A percentile compares a stretch with the other conserved stretches of the same genome.
Evolutionary conservation across 1,284 basidiomycete species (phyloP).

Genomic region (Porogramme epimiltina): DNA sequence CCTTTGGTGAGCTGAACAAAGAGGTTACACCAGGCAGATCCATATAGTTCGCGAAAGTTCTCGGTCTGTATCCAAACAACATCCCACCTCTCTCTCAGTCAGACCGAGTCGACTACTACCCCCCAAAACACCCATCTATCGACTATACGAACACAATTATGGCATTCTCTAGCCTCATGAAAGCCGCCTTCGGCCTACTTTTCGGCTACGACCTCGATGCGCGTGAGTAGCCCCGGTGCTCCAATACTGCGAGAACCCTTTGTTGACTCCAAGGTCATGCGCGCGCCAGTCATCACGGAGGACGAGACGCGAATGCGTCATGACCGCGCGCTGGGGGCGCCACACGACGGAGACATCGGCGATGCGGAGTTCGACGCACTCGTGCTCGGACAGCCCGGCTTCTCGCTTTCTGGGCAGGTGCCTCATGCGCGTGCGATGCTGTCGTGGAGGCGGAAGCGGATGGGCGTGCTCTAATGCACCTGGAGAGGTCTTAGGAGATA

Average conservation of each 20-base stretch:
- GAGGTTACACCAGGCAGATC: too few species aligned
- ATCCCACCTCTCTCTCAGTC: too few species aligned
- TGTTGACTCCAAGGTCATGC: background rate
- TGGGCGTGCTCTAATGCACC: too few species aligned
- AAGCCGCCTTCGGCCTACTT: background rate
- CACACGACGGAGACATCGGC: background rate
- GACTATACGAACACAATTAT: too few species aligned
- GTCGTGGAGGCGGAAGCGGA: background rate
- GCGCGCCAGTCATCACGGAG: background rate
- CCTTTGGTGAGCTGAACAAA: too few species aligned
- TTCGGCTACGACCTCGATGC: constrained; percentile 4
- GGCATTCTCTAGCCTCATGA: background rate
- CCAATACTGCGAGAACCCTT: background rate
- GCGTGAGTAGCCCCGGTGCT: background rate
- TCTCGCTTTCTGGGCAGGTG: background rate
- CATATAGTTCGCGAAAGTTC: too few species aligned
- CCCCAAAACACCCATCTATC: too few species aligned
- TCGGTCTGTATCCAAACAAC: too few species aligned
- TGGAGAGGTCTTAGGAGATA: too few species aligned
- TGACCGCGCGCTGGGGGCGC: background rate
- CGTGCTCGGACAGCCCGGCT: background rate
- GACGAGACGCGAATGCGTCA: background rate
- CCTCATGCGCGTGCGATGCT: background rate
- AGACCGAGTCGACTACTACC: too few species aligned
- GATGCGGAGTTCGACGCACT: background rate